These are phyloP conservation scores for Psilocybe subaeruginosa DNA, from an alignment of 768 basidiomycete species.

Conservation along the genomic window DNA sequence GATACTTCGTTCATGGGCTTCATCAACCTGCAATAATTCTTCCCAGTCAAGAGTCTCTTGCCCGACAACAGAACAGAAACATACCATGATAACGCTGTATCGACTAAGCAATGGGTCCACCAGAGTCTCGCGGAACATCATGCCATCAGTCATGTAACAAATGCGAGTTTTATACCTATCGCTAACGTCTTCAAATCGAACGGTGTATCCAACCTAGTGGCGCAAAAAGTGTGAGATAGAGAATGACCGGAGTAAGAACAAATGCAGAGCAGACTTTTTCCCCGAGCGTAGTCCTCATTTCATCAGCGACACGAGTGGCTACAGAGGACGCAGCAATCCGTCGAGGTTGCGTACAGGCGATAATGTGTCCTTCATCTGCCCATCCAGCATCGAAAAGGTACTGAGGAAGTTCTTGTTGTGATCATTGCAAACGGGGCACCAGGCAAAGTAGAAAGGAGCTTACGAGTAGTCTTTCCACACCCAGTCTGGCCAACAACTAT, in stretches of 20 bases:
- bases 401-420: constrained; percentile 85
- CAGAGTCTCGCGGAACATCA: constrained; percentile 94
- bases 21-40: constrained; percentile 72
- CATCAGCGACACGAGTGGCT: constrained; percentile 87
- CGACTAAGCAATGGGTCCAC: constrained; percentile 90
- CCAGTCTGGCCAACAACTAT: constrained; percentile 96
- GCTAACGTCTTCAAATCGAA: constrained; percentile 94
- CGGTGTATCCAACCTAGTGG: constrained; percentile 91
- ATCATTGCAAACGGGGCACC: constrained; percentile 20
- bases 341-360: constrained; percentile 92
- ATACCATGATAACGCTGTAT: constrained; percentile 95
- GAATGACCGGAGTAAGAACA: background rate
- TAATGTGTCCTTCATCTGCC: constrained; percentile 79
- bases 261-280: constrained; percentile 65
- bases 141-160: constrained; percentile 97
- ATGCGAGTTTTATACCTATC: constrained; percentile 85
- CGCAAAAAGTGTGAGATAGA: background rate
- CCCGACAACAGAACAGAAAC: background rate
- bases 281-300: constrained; percentile 86
- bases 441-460: constrained; percentile 27
- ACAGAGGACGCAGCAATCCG: constrained; percentile 96
- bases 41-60: background rate
- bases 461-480: constrained; percentile 97
- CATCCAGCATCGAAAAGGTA: constrained; percentile 94
- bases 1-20: constrained; percentile 95